Evolutionary conservation across 768 basidiomycete species (phyloP).

Genomic region (Macrolepiota albuminosa): DNA sequence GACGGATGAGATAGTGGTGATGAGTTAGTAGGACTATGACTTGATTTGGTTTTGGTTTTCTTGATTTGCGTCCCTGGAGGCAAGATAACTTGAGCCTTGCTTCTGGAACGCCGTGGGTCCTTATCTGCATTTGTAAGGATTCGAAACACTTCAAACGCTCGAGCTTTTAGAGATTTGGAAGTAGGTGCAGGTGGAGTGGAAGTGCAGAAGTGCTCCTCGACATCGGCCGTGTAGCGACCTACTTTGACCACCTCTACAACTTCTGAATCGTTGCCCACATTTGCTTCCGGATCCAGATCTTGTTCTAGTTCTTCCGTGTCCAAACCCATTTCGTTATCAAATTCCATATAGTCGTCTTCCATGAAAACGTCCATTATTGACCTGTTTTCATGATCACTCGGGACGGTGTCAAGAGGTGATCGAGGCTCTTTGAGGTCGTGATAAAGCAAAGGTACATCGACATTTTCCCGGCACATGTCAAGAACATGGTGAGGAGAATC

Average conservation of each 20-base stretch:
- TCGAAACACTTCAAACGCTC: slow-evolving; percentile 42
- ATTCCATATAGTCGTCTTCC: slow-evolving; percentile 20
- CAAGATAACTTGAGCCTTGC: slow-evolving; percentile 29
- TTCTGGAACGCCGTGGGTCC: slow-evolving; percentile 25
- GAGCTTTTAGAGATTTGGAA: slow-evolving; percentile 38
- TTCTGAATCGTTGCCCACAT: slow-evolving; percentile 43
- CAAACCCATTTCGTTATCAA: slow-evolving; percentile 21
- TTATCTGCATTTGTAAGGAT: slow-evolving; percentile 42
- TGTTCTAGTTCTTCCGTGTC: slow-evolving; percentile 22
- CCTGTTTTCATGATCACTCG: slow-evolving; percentile 18
- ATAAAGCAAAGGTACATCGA: slow-evolving; percentile 19
- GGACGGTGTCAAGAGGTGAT: slow-evolving; percentile 7
- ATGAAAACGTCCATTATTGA: slow-evolving; percentile 28
- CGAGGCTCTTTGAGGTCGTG: slow-evolving; percentile 4
- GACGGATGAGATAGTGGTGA: slow-evolving; percentile 32
- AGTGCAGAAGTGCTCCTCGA: slow-evolving; percentile 2
- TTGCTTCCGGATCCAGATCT: slow-evolving; percentile 8
- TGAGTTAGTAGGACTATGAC: slow-evolving; percentile 32
- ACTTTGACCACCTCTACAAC: slow-evolving; percentile 60
- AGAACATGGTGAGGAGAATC: slow-evolving; percentile 7
- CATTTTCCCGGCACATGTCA: slow-evolving; percentile 12
- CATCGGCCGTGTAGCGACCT: slow-evolving; percentile 27
- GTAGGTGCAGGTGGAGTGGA: slow-evolving; percentile 24
- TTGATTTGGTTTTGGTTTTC: slow-evolving; percentile 32
- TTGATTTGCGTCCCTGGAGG: slow-evolving; percentile 19